A percentile compares a stretch with the other conserved stretches of the same genome.
Conservation (phyloP, 371 early-diverging fungal genomes). For the Rhizopus delemar region DNA sequence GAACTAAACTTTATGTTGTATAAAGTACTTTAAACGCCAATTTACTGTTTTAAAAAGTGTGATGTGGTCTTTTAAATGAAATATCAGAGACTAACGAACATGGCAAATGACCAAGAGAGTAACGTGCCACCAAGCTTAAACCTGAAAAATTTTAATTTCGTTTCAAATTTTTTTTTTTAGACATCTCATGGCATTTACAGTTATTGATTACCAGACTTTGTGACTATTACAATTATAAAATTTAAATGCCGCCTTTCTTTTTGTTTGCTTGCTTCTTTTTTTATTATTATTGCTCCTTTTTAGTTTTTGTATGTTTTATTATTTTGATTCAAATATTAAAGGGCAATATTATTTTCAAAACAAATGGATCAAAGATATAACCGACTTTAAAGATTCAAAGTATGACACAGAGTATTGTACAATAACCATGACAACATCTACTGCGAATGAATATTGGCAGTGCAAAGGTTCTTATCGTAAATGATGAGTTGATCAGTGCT, state of each 20-base stretch:
- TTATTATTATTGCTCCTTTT: not conserved
- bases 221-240: not conserved
- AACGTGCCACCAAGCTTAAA: no score
- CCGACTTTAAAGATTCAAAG: not conserved
- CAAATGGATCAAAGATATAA: conserved; percentile 1
- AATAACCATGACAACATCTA: conserved; percentile 1
- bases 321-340: not conserved
- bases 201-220: not conserved
- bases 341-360: conserved; percentile 1
- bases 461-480: not conserved
- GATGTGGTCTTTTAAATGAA: no score
- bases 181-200: no score
- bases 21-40: no score
- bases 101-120: no score
- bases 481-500: not conserved
- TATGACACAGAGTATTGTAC: not conserved
- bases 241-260: not conserved
- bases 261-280: not conserved
- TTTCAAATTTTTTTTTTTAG: no score
- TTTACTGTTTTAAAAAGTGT: no score
- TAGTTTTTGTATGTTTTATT: conserved; percentile 1
- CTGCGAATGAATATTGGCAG: conserved; percentile 5
- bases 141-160: no score
- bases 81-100: no score
- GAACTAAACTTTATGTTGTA: no score